A percentile compares a stretch with the other conserved stretches of the same genome.
These are phyloP conservation scores for Fusarium poae DNA, from an alignment of 2,329 filamentous ascomycete species.

Conservation along the genomic window DNA sequence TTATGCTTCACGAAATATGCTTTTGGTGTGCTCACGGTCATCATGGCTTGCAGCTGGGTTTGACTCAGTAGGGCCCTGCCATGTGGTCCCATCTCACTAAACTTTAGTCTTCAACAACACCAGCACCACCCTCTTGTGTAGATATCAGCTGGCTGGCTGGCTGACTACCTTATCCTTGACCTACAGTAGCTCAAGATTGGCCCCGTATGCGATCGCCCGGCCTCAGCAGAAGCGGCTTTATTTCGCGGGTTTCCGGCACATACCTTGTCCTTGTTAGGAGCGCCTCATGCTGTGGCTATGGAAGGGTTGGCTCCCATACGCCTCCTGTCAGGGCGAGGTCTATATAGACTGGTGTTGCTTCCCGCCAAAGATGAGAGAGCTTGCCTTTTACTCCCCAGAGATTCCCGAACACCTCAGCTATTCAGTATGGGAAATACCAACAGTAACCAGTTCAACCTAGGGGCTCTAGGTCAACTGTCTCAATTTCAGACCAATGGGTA, in stretches of 20 bases:
- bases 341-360: constrained; percentile 39
- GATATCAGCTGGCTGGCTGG: constrained; percentile 19
- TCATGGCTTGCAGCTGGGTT: constrained; percentile 34
- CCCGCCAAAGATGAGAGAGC: background rate
- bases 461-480: constrained; percentile 32
- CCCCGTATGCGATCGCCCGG: constrained; percentile 17
- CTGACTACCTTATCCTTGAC: constrained; percentile 7
- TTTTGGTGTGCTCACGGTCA: constrained; percentile 34
- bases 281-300: constrained; percentile 26
- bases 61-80: constrained; percentile 29
- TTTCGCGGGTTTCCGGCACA: constrained; percentile 34
- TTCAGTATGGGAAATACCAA: constrained; percentile 42
- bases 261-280: constrained; percentile 11
- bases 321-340: background rate
- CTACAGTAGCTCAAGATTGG: constrained; percentile 7
- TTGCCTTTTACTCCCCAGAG: constrained; percentile 10
- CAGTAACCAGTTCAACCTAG: constrained; percentile 35
- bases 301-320: constrained; percentile 2
- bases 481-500: constrained; percentile 47
- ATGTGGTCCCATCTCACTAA: constrained; percentile 29
- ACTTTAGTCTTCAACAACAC: constrained; percentile 17
- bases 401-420: constrained; percentile 1
- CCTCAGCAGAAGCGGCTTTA: constrained; percentile 23
- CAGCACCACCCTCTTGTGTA: constrained; percentile 22
- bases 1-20: constrained; percentile 4